Base-by-base conservation (phyloP, 306 rosid genomes). In the Trifolium pratense region DNA sequence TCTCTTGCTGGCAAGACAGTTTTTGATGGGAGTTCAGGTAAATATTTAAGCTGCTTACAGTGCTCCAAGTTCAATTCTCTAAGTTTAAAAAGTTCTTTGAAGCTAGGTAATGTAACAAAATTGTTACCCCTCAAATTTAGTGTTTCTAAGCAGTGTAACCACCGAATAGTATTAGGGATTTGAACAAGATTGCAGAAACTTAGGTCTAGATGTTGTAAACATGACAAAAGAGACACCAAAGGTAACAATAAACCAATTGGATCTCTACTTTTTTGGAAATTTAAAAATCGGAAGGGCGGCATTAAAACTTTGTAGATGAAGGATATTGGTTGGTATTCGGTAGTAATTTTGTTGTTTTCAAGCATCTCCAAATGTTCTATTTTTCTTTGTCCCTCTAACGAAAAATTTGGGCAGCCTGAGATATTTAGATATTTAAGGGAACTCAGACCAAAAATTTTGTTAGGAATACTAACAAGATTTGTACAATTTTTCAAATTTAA, bases 111-210 rank as follows among this genome's bases (percentile, higher is more conserved):
- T 31, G 51, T 9, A 15, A 32, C 61, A 45, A 76, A 57, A 9
- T 45, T 20, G 36, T 76, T 76, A 0, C 75, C 80, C 17, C 39
- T 37, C 37, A 76, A 45, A 6, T 67, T 8, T 68, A 76, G 31
- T 0, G 0, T 3, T 9, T 17, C 61, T 58, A 68, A 45, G 62
- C 25, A 13, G 14, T 31, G 46, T 39, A 68, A 13, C 49, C 1
- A 43, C 49, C 81, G 57, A 48, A 77, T 60, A 21, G 64, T 43
- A 69, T 48, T 18, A 6, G 81, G 81, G 32, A 77, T 60, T 69
- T 36, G 53, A 36, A 15, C 0, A 15, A 77, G 64, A 69, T 77
- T 68, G 14, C 81, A 69, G 15, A 77, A 77, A 36, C 76, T 45
- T 11, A 77, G 43, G 25, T 77, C 37, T 34, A 77, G 75, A 23